A percentile compares a stretch with the other conserved stretches of the same genome.
Conservation (phyloP, 805 yeast species). For the Sugiyamaella chiloensis region DNA sequence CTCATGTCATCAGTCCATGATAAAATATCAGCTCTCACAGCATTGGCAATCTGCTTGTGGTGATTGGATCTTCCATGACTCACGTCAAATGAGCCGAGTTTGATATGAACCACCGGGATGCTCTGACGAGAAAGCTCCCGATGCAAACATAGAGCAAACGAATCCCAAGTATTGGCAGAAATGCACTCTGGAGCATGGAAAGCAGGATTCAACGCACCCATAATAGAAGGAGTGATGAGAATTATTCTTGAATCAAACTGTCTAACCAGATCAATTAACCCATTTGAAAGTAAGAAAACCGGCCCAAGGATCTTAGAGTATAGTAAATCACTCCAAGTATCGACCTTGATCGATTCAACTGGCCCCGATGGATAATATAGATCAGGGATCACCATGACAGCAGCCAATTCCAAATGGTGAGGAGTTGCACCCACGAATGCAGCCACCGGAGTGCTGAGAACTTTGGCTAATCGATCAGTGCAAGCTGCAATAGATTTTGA, state of each 20-base stretch:
- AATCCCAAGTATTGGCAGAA: slow-evolving; percentile 44
- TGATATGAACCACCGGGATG: slow-evolving; percentile 43
- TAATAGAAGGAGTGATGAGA: slow-evolving; percentile 53
- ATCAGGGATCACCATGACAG: slow-evolving; percentile 68
- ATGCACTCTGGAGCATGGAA: slow-evolving; percentile 64
- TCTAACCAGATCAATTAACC: slow-evolving; percentile 53
- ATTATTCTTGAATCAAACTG: slow-evolving; percentile 49
- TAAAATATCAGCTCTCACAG: slow-evolving; percentile 39
- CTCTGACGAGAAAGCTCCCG: slow-evolving; percentile 44
- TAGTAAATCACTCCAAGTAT: slow-evolving; percentile 50
- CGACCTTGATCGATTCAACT: slow-evolving; percentile 50
- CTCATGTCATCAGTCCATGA: slow-evolving; percentile 41
- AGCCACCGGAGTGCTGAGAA: slow-evolving; percentile 51
- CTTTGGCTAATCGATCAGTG: slow-evolving; percentile 46
- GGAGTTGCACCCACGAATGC: slow-evolving; percentile 59
- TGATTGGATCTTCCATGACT: slow-evolving; percentile 30
- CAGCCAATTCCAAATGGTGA: slow-evolving; percentile 55
- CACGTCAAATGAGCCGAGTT: slow-evolving; percentile 47
- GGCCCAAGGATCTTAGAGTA: slow-evolving; percentile 48
- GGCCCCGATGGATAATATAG: slow-evolving; percentile 67
- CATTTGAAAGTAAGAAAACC: slow-evolving; percentile 50
- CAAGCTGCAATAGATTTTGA: slow-evolving; percentile 44
- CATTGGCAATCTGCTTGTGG: slow-evolving; percentile 31
- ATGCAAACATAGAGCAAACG: slow-evolving; percentile 39
- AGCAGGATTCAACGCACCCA: slow-evolving; percentile 52